Conservation (phyloP, 208 protist genomes). For the Trypanosomatidae sp. region DNA sequence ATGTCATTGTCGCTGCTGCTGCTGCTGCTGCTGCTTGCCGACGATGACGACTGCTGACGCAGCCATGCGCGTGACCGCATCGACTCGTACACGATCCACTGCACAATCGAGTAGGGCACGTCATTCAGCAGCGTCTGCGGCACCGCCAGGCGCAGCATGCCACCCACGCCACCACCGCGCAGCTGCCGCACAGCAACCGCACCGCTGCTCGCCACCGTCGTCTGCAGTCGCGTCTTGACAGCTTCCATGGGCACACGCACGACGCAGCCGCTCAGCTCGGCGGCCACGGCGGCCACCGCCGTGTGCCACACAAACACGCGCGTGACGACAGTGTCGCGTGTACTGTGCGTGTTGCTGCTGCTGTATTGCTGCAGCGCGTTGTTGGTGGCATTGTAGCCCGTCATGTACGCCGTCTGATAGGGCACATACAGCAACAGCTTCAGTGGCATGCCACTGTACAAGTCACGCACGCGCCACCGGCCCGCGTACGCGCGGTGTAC, state of each 20-base stretch:
- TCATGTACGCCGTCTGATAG: slow-evolving; percentile 64
- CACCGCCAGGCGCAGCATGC: slow-evolving; percentile 23
- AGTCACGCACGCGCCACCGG: slow-evolving; percentile 33
- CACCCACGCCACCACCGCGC: slow-evolving; percentile 15
- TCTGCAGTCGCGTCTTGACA: slow-evolving; percentile 73
- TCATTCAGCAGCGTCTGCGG: slow-evolving; percentile 71
- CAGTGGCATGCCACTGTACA: slow-evolving; percentile 60
- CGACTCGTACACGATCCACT: slow-evolving; percentile 69
- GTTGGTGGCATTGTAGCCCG: slow-evolving; percentile 29
- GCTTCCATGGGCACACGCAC: slow-evolving; percentile 79
- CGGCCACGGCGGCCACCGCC: slow-evolving; percentile 19
- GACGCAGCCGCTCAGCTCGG: slow-evolving; percentile 38
- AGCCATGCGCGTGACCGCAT: slow-evolving; percentile 38
- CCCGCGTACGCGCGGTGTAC: slow-evolving; percentile 30
- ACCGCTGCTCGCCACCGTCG: slow-evolving; percentile 23
- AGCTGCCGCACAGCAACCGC: slow-evolving; percentile 28
- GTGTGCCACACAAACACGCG: slow-evolving; percentile 17
- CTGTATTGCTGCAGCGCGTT: slow-evolving; percentile 3
- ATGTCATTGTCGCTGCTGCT: background rate
- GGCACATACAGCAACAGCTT: slow-evolving; percentile 67
- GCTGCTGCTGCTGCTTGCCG: background rate
- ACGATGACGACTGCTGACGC: background rate
- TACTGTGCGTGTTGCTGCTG: background rate
- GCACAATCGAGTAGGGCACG: slow-evolving; percentile 62
- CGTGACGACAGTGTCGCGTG: background rate